A percentile compares a stretch with the other conserved stretches of the same genome.
phyloP scores from a whole-genome alignment of 306 rosid species.

The Cicer bijugum region DNA sequence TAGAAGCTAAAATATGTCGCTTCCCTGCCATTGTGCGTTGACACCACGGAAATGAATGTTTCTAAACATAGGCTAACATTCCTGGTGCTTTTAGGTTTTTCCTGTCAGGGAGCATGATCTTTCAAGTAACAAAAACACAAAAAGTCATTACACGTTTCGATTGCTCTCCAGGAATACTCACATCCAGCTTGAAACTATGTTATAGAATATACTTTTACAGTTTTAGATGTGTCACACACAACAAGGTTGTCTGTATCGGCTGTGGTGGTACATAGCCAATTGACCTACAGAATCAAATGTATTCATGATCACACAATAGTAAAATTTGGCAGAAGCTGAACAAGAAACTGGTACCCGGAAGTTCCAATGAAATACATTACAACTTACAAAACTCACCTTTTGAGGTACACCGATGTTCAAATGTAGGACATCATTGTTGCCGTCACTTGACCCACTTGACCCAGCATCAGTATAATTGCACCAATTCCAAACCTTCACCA shows the following conservation, averaged over 20 bases:
- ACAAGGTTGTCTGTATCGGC: constrained; percentile 80
- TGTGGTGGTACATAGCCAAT: constrained; percentile 82
- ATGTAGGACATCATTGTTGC: constrained; percentile 41
- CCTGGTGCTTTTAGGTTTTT: constrained; percentile 20
- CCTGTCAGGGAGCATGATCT: constrained; percentile 27
- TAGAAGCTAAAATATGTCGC: too few species aligned
- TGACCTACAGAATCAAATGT: constrained; percentile 66
- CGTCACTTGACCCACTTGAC: constrained; percentile 44
- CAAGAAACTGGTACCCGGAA: constrained; percentile 32
- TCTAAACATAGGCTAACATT: background rate
- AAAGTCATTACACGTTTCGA: constrained; percentile 26
- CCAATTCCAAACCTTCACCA: constrained; percentile 90
- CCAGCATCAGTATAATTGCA: constrained; percentile 51
- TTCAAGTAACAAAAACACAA: constrained; percentile 11
- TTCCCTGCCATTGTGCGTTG: too few species aligned
- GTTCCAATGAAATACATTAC: constrained; percentile 1
- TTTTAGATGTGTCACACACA: constrained; percentile 86
- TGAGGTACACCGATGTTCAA: constrained; percentile 61
- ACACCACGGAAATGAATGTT: too few species aligned
- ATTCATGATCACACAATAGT: constrained; percentile 27
- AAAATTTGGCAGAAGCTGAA: constrained; percentile 20
- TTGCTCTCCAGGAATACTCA: constrained; percentile 40
- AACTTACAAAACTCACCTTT: constrained; percentile 59
- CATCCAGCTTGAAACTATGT: constrained; percentile 50
- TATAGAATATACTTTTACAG: constrained; percentile 76